phyloP scores from a whole-genome alignment of 2,329 filamentous ascomycete genomes.

The Diaporthe citri region DNA sequence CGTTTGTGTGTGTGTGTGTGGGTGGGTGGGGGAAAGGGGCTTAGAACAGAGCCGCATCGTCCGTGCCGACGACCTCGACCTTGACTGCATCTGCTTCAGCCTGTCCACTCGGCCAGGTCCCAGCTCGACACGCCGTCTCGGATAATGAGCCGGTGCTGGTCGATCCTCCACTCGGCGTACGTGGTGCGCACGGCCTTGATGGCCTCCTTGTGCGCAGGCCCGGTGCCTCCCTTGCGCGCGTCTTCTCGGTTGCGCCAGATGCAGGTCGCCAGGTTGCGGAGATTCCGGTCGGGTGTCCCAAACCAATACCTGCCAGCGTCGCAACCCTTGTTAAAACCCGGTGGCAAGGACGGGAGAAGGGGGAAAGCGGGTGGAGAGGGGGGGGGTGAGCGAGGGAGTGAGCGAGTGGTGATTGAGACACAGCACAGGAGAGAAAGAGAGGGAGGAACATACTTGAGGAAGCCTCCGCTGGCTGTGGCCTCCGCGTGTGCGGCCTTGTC shows the following conservation, averaged over 20 bases:
- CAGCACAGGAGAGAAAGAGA: no score
- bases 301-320: constrained; percentile 81
- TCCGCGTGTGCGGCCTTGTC: constrained; percentile 86
- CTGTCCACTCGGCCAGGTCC: constrained; percentile 44
- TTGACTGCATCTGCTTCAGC: not conserved
- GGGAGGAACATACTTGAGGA: constrained; percentile 74
- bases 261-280: constrained; percentile 86
- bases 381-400: constrained; percentile 17
- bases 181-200: constrained; percentile 73
- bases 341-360: not conserved
- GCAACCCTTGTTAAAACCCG: not conserved
- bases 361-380: not conserved
- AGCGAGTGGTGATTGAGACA: constrained; percentile 42
- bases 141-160: constrained; percentile 77
- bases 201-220: constrained; percentile 73
- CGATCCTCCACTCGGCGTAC: constrained; percentile 77
- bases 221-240: constrained; percentile 69
- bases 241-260: constrained; percentile 73
- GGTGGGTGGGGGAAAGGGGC: not conserved
- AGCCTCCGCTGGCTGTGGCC: constrained; percentile 81
- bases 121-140: constrained; percentile 60
- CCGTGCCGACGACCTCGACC: not conserved
- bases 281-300: constrained; percentile 75
- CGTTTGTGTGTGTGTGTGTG: not conserved
- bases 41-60: constrained; percentile 16